phyloP scores from a whole-genome alignment of 257 asterid species.

The Lantana camara region DNA sequence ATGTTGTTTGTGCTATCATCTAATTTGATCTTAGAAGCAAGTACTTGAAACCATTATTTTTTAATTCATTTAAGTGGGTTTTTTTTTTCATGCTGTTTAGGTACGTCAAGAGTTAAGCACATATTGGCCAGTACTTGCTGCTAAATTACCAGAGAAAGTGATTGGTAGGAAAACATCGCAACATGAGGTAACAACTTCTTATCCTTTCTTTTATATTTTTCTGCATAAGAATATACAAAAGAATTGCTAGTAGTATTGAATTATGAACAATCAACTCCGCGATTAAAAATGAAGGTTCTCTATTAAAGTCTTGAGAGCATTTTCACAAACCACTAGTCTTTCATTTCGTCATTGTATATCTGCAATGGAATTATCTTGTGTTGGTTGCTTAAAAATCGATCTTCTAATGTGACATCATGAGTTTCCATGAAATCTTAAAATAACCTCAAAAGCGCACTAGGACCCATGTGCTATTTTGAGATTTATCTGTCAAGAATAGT shows the following conservation, averaged over 20 bases:
- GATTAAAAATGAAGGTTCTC: background rate
- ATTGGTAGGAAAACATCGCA: slow-evolving; percentile 42
- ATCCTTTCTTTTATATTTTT: background rate
- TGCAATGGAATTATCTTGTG: no score
- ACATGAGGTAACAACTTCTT: slow-evolving; percentile 41
- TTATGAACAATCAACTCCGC: background rate
- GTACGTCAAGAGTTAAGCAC: slow-evolving; percentile 62
- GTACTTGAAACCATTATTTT: background rate
- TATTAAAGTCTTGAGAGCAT: background rate
- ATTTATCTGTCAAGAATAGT: no score
- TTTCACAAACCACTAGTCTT: background rate
- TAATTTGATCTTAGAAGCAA: background rate
- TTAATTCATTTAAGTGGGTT: background rate
- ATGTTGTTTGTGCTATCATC: slow-evolving; percentile 7
- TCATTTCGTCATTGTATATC: no score
- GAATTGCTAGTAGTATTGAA: background rate
- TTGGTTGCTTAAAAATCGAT: no score
- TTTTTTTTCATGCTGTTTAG: slow-evolving; percentile 32
- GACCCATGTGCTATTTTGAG: no score
- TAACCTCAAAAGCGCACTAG: no score
- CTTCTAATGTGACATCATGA: no score
- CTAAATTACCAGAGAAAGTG: slow-evolving; percentile 47
- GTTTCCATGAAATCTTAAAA: no score
- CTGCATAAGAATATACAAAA: background rate
- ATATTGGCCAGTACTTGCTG: slow-evolving; percentile 77